Percentiles rank a stretch among this genome's conserved stretches.
Evolutionary conservation across 2,329 filamentous ascomycete species (phyloP).

Genomic region (Cladobotryum protrusum): DNA sequence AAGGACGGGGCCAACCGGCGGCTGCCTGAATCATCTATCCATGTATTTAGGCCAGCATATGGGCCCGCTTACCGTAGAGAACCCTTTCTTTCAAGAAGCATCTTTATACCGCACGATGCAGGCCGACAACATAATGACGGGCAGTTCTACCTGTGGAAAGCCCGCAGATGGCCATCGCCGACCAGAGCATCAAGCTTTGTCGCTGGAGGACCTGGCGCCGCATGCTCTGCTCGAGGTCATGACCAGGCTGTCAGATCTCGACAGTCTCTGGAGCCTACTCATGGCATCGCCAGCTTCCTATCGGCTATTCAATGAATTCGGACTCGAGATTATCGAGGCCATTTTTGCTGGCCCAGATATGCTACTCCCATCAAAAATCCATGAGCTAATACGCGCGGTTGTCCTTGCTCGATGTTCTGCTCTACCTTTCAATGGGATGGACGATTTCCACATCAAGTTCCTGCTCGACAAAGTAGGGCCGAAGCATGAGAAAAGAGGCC

Average conservation of each 20-base stretch:
- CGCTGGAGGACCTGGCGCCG: too few species aligned
- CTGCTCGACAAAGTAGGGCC: not conserved
- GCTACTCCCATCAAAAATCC: constrained; percentile 1
- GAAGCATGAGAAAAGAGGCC: not conserved
- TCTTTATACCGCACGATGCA: too few species aligned
- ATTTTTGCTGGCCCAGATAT: not conserved
- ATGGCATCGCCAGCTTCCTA: constrained; percentile 1
- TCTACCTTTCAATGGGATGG: not conserved
- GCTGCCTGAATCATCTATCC: too few species aligned
- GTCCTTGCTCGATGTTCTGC: not conserved
- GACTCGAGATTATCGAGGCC: not conserved
- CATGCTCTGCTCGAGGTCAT: not conserved
- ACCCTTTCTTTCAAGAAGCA: too few species aligned
- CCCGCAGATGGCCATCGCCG: too few species aligned
- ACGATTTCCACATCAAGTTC: constrained; percentile 1
- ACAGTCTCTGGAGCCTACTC: constrained; percentile 3
- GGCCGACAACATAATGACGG: too few species aligned
- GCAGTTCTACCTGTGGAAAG: too few species aligned
- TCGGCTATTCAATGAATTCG: constrained; percentile 3
- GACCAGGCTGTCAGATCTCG: not conserved
- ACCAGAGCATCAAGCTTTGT: too few species aligned
- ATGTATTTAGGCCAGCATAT: too few species aligned
- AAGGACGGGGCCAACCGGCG: too few species aligned
- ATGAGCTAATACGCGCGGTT: constrained; percentile 3
- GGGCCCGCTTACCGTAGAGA: too few species aligned